Evolutionary conservation across 371 early-diverging fungal genomes (phyloP), one percentile per base, ranked within the genome.

Genomic region (Rhizopus stolonifer): DNA sequence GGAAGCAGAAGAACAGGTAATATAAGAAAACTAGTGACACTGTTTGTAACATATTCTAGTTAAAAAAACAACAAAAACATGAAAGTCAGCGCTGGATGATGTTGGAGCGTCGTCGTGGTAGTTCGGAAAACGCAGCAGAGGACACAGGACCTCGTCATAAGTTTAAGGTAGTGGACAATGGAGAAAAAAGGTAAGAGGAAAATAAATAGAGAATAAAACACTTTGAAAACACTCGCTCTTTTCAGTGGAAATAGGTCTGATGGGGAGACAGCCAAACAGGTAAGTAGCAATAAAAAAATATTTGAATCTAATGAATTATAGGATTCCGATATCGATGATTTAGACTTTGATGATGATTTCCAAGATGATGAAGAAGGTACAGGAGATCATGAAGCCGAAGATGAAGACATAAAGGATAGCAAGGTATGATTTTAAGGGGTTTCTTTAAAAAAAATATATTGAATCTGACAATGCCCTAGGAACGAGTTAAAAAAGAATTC

Each of bases 1-100:
- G 54, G 95, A 98, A 73, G 96, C 94, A 1, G 98, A 98, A 64
- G 93, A 88, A 56, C 84, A 85, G 71, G 85, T 94, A 79, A 47
- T 34, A 45, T 19, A 36, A 4, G 25, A 9, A 2, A 22, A 1
- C 4, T 6, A 21, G 24, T n/a, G 5, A 24, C 33, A 7, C 32
- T 29, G 31, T 3, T 34, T 4, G 15, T 17, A 14, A 34, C 18
- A 23, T 32, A 46, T 34, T 31, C 1, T 38, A 64, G 72, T 33
- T 66, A 29, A 79, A 82, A 58, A 80, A 64, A 46, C 58, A 79
- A 51, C 83, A 85, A 61, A 78, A 79, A 23, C 79, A 79, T 29
- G 80, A 80, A 47, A 74, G 71, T 52, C 74, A 74, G 54, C 78
- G 89, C 33, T 89, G 90, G 90, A 64, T 89, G 66, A 92, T 89